Evolutionary conservation across 2,329 filamentous ascomycete species (phyloP).

Genomic region (Thielaviopsis euricoi): DNA sequence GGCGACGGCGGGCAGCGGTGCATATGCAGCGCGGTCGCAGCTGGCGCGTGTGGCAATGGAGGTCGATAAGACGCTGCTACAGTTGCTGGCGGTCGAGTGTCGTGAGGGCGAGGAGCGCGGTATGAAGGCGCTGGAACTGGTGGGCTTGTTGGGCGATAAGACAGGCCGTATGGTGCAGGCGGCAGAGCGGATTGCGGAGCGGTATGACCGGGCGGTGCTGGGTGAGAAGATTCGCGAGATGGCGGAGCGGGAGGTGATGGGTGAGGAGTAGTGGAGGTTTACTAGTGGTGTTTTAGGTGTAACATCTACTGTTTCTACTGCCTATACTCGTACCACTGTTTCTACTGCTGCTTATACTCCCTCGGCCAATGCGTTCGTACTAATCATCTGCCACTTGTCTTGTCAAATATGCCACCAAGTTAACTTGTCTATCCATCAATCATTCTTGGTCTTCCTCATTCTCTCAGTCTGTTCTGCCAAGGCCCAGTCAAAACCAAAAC

Average conservation of each 20-base stretch:
- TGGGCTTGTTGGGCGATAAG: conserved; percentile 66
- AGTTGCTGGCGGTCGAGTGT: conserved; percentile 80
- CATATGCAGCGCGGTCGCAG: conserved; percentile 44
- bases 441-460: no score
- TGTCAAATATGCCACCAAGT: no score
- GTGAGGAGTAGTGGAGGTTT: conserved; percentile 1
- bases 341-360: no score
- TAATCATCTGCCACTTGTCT: no score
- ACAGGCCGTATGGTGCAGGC: conserved; percentile 84
- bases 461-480: no score
- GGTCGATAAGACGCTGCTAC: conserved; percentile 76
- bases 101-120: conserved; percentile 82
- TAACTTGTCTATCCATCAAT: no score
- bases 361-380: no score
- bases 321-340: no score
- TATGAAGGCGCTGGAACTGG: conserved; percentile 89
- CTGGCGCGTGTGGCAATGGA: conserved; percentile 63
- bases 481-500: no score
- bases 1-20: conserved; percentile 46
- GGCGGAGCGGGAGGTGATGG: conserved; percentile 4
- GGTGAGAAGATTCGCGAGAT: conserved; percentile 69
- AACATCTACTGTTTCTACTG: no score
- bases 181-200: conserved; percentile 71
- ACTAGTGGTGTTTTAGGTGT: no score
- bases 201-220: conserved; percentile 66